phyloP scores from a whole-genome alignment of 2,329 filamentous ascomycete genomes.

The Fusarium circinatum region DNA sequence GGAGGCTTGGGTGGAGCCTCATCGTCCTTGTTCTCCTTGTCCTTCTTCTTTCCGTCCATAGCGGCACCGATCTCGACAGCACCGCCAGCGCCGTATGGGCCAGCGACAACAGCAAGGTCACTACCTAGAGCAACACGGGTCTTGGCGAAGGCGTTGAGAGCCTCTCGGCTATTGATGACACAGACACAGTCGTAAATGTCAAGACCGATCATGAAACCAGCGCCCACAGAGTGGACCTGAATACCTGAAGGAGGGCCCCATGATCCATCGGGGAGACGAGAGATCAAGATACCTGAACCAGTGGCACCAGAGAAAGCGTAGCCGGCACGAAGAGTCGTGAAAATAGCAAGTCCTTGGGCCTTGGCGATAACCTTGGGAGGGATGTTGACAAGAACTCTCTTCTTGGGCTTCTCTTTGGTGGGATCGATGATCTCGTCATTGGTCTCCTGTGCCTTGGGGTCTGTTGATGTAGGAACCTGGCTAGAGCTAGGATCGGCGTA shows the following conservation, averaged over 20 bases:
- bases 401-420: slow-evolving; percentile 54
- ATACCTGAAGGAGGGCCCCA: slow-evolving; percentile 89
- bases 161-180: slow-evolving; percentile 82
- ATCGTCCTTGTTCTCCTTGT: slow-evolving; percentile 57
- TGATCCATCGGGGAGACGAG: slow-evolving; percentile 68
- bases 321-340: slow-evolving; percentile 75
- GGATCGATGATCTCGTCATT: slow-evolving; percentile 46
- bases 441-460: slow-evolving; percentile 45
- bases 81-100: slow-evolving; percentile 75
- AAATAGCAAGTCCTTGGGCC: slow-evolving; percentile 76
- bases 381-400: slow-evolving; percentile 63
- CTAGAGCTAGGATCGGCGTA: slow-evolving; percentile 53
- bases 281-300: slow-evolving; percentile 72
- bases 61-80: slow-evolving; percentile 68
- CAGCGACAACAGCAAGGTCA: slow-evolving; percentile 80
- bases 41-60: slow-evolving; percentile 54
- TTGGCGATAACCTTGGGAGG: slow-evolving; percentile 69
- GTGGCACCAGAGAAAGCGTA: slow-evolving; percentile 73
- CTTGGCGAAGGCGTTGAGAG: slow-evolving; percentile 79
- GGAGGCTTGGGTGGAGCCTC: slow-evolving; percentile 19
- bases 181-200: slow-evolving; percentile 92
- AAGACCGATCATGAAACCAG: slow-evolving; percentile 82
- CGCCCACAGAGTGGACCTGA: slow-evolving; percentile 80
- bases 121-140: slow-evolving; percentile 81
- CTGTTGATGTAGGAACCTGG: slow-evolving; percentile 46